Percentiles rank a stretch among this genome's conserved stretches.
phyloP scores from a whole-genome alignment of 495 filamentous ascomycete species.

The Amphirosellinia nigrospora region DNA sequence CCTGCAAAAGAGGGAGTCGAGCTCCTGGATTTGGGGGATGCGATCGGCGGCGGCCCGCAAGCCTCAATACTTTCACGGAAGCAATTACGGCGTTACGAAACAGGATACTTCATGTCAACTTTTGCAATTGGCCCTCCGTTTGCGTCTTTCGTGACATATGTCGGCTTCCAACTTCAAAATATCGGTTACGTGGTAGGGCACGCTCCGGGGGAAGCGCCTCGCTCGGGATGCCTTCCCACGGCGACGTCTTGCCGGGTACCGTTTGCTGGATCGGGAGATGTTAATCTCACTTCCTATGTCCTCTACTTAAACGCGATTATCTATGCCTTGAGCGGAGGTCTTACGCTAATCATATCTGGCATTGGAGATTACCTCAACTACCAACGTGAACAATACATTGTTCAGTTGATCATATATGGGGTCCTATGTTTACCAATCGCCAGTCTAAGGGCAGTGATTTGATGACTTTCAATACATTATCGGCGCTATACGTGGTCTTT shows the following conservation, averaged over 20 bases:
- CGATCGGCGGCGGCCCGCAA: background rate
- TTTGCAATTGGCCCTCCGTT: conserved; percentile 2
- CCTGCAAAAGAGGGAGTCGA: background rate
- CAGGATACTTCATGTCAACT: conserved; percentile 2
- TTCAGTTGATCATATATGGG: conserved; percentile 10
- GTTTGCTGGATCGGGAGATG: conserved; percentile 1
- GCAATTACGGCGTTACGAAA: conserved; percentile 4
- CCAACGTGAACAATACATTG: conserved; percentile 6
- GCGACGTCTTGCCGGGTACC: conserved; percentile 11
- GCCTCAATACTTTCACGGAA: background rate
- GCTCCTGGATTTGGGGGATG: background rate
- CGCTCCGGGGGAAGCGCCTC: background rate
- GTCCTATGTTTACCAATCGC: conserved; percentile 3
- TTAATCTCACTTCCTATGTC: conserved; percentile 3
- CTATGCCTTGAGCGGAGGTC: background rate
- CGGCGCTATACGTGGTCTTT: background rate
- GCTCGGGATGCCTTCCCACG: conserved; percentile 2
- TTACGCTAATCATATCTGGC: background rate
- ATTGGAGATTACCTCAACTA: conserved; percentile 2
- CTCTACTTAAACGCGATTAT: conserved; percentile 11
- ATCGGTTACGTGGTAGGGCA: background rate
- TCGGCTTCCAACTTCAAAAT: conserved; percentile 9
- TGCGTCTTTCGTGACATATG: background rate
- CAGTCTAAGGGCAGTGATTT: background rate
- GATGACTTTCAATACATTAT: conserved; percentile 3